phyloP scores from a whole-genome alignment of 2,329 filamentous ascomycete genomes.

The Lizonia empirigonia region DNA sequence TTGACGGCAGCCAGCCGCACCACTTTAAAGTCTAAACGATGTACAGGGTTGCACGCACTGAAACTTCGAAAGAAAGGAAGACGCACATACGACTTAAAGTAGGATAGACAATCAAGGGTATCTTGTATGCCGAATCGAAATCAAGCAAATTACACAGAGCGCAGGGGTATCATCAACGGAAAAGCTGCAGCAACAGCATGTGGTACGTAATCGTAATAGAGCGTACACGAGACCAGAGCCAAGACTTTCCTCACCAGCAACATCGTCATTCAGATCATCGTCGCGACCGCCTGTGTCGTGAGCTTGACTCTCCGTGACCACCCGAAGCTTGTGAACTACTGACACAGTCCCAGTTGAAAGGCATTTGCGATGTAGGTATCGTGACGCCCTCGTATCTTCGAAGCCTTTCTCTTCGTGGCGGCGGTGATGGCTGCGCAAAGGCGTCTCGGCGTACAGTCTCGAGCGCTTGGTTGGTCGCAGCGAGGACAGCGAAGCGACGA shows the following conservation, averaged over 20 bases:
- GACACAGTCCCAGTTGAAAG: constrained; percentile 47
- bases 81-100: not conserved
- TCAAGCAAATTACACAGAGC: not conserved
- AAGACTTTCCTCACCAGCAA: not conserved
- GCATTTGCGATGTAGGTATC: constrained; percentile 39
- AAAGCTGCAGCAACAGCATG: not conserved
- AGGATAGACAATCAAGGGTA: not conserved
- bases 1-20: not conserved
- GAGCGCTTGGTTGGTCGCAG: constrained; percentile 45
- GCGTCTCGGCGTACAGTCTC: constrained; percentile 45
- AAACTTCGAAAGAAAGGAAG: not conserved
- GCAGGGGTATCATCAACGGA: not conserved
- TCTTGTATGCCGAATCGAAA: not conserved
- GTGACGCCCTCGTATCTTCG: constrained; percentile 41
- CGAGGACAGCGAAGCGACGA: constrained; percentile 46
- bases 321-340: constrained; percentile 43
- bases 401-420: constrained; percentile 39
- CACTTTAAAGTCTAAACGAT: not conserved
- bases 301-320: constrained; percentile 30
- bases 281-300: constrained; percentile 34
- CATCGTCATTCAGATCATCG: constrained; percentile 23
- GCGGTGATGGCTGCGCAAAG: constrained; percentile 43
- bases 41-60: not conserved
- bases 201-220: too few relatives aligned
- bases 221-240: not conserved